Evolutionary conservation across 1,284 basidiomycete species (phyloP).

Genomic region (Sparassis latifolia): DNA sequence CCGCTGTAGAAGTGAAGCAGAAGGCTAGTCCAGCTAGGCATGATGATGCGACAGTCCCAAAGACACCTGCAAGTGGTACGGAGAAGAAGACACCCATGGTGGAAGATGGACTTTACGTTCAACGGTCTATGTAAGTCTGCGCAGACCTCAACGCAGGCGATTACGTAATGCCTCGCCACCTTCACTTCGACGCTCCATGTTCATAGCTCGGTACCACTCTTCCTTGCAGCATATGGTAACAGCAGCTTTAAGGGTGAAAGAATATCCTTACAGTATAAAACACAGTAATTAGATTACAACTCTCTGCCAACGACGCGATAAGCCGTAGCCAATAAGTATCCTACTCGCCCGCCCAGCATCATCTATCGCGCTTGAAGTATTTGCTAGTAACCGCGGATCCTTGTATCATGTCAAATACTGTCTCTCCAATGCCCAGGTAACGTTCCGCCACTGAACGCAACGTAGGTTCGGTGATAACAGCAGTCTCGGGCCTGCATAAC

Average conservation of each 20-base stretch:
- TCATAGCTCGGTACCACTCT: no score
- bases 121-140: no score
- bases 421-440: slow-evolving; percentile 85
- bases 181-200: no score
- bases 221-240: no score
- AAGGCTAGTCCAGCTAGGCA: slow-evolving; percentile 78
- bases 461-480: slow-evolving; percentile 69
- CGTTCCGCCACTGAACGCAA: slow-evolving; percentile 70
- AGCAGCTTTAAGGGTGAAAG: no score
- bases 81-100: slow-evolving; percentile 80
- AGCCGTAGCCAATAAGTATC: no score
- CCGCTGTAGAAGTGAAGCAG: slow-evolving; percentile 80
- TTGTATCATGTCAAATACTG: slow-evolving; percentile 79
- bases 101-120: neutral
- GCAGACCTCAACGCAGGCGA: no score
- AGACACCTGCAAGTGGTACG: slow-evolving; percentile 76
- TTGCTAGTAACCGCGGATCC: slow-evolving; percentile 74
- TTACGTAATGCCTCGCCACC: no score
- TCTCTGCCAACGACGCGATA: no score
- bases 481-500: slow-evolving; percentile 56
- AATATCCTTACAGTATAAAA: no score
- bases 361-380: slow-evolving; percentile 61
- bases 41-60: slow-evolving; percentile 75
- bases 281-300: no score
- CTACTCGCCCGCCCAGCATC: slow-evolving; percentile 7